Evolutionary conservation across 2,329 filamentous ascomycete genomes (phyloP), one percentile per base, ranked within the genome.

Genomic region (Sphaerulina populicola): DNA sequence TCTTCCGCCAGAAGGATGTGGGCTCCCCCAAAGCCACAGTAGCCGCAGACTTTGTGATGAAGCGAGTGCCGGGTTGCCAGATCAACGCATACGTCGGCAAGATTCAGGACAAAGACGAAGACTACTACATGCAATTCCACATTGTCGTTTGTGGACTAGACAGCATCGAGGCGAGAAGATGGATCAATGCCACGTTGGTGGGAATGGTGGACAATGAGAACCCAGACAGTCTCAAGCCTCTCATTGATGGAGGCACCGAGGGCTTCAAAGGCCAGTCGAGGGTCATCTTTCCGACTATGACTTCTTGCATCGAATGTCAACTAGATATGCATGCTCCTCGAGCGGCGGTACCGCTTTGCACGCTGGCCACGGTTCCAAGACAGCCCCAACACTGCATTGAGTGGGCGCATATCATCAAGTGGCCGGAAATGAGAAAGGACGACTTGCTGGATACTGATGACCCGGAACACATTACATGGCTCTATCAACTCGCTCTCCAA

Each of bases 371-470:
- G 14, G 97, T 98, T 60, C 93, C 93, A 8, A 86, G 93, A 11
- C 93, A 98, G 66, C 93, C 93, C 1, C 90, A 97, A 68, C 93
- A 98, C 72, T 98, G 93, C 68, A 87, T 98, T 64, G 93, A 98
- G 72, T 98, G 93, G 93, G 94, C 93, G 0, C 91, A 97, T 68
- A 85, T 97, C 64, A 96, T 98, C 57, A 93, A 93, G 37, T 98
- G 93, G 93, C 89, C 95, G 56, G 80, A 76, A 62, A 70, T 77
- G 63, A 71, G 75, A 48, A 77, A 76, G 57, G 94, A 91, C 59
- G 83, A 89, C 14, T 77, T 80, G 33, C 83, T 98, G 43, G 93
- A 98, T 71, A 96, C 88, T 61, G 94, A 98, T 68, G 88, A 98
- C 63, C 87, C 94, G 37, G 88, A 94, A 66, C 93, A 98, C 69